Base-by-base conservation (phyloP, 441 rosid species). In the Euphorbia celastroides region DNA sequence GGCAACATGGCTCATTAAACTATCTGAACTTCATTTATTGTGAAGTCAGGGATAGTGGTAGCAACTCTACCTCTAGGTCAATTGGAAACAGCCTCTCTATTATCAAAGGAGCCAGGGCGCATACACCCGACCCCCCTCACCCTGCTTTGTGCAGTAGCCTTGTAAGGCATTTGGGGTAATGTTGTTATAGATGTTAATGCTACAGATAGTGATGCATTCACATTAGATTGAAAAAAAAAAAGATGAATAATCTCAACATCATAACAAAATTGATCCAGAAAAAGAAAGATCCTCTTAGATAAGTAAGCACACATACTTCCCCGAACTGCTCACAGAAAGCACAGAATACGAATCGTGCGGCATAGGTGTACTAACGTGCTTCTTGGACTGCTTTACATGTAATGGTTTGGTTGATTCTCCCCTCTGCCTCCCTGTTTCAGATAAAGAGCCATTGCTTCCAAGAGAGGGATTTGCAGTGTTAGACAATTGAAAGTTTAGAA, bases 291-390 rank as follows among this genome's bases (percentile, higher is more conserved):
- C 5, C 25, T 31, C 48, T 17, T 62, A 64, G 65, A 77, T 48
- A 55, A 34, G 54, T n/a, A 36, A 64, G 32, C 63, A 8, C 57
- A 85, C 97, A 88, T 81, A 94, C 99, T 89, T 94, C 70, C 98
- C 97, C 0, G 98, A 94, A 83, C 93, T 86, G 94, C 99, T 94
- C 26, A 88, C 81, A 41, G 99, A 89, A 77, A 94, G 91, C 83
- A 92, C 85, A 12, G 99, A 89, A 82, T 94, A 88, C 56, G 97
- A 92, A 86, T 94, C 99, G 74, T 92, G 92, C 22, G 94, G 97
- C 84, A 89, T 97, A 68, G 97, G 90, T 20, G 97, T 93, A 72
- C 92, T 89, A 41, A 89, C 87, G 75, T 89, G 93, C 86, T 83
- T 92, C 78, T 87, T 94, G 67, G 78, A 80, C 86, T 89, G 99